Evolutionary conservation across 2,329 filamentous ascomycete genomes (phyloP), one percentile per base, ranked within the genome.

Genomic region (Penicillium sp.): DNA sequence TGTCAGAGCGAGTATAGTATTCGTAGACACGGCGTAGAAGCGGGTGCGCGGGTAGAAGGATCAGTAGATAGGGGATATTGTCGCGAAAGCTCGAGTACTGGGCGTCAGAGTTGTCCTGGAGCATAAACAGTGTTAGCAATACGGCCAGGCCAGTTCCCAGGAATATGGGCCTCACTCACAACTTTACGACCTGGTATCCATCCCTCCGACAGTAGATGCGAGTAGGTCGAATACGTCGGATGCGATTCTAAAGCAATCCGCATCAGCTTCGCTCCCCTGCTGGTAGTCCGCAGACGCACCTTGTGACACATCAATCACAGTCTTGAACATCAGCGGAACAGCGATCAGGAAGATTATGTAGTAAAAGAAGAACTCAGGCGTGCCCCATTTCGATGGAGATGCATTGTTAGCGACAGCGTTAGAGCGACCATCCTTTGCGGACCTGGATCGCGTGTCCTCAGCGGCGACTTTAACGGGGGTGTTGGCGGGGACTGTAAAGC

Each of bases 131-230:
- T 26, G 63, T 64, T 61, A 41, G 35, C 35, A 15, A 15, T 15
- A 41, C 15, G 11, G 15, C 35, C 15, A 26, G 35, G 35, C 8
- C 35, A 15, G 15, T 15, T 15, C 48, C 29, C 23, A 50, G 47
- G 8, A 50, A 30, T 50, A 23, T 13, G 38, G 15, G 8, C 5
- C 17, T 68, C 70, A 76, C 87, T 71, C 83, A 92, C 91, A 65
- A 98, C 92, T 84, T 92, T 92, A 62, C 94, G 90, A 29, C 94
- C 94, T 7, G 90, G 91, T 61, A 99, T 91, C 95, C 95, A 99
- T 69, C 95, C 96, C 8, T 88, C 84, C 2, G 88, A 88, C 17
- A 99, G 85, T 45, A 89, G 82, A 63, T 82, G 81, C 64, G 90
- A 84, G 73, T 89, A 97, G 68, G 89, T 91, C 62, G 84, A 75